phyloP scores from a whole-genome alignment of 139 green algal genomes.

The Tetraselmis striata region DNA sequence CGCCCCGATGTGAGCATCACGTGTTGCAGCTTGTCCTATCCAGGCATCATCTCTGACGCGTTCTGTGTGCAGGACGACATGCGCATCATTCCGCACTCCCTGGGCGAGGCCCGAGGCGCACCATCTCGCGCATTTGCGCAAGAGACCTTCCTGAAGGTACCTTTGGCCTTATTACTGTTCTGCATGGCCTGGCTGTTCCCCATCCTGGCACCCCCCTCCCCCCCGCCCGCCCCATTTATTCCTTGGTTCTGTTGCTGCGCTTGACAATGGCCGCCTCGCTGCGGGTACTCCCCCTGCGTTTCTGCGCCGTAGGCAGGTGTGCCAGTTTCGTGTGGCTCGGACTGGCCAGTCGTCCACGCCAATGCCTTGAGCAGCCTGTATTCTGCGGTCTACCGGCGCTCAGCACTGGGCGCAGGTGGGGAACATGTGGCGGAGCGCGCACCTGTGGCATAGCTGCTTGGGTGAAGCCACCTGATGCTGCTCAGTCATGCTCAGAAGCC shows the following conservation, averaged over 20 bases:
- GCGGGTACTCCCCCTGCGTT: neutral
- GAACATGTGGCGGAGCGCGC: no score
- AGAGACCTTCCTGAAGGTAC: conserved; percentile 22
- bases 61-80: conserved; percentile 25
- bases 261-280: neutral
- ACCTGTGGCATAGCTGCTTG: neutral
- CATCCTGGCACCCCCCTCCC: neutral
- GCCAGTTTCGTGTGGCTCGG: conserved; percentile 32
- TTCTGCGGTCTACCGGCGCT: conserved; percentile 19
- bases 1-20: neutral
- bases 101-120: conserved; percentile 28
- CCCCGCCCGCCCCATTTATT: no score
- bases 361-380: conserved; percentile 31
- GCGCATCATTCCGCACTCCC: conserved; percentile 29
- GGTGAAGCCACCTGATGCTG: neutral
- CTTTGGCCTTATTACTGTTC: no score
- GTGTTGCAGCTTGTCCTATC: neutral
- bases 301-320: conserved; percentile 17
- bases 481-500: neutral
- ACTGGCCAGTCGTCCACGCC: conserved; percentile 63
- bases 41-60: neutral
- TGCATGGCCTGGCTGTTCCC: neutral
- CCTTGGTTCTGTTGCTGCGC: neutral
- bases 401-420: neutral
- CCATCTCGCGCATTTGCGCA: conserved; percentile 33